Conservation (phyloP, 306 rosid genomes). For the Vigna nakashimae region DNA sequence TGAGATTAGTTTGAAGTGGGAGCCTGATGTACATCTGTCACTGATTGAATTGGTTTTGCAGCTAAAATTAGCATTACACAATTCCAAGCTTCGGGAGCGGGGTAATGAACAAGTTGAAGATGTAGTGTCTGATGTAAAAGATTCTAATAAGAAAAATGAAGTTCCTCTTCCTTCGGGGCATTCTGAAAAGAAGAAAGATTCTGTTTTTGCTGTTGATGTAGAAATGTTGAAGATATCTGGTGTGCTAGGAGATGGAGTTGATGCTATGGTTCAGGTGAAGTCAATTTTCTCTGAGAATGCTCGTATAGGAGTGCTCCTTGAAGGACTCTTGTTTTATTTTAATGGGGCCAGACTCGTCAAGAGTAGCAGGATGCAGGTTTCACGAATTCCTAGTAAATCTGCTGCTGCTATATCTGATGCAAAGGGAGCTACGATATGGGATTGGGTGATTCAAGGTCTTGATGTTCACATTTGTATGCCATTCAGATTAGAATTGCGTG, state of each 20-base stretch:
- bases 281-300: conserved; percentile 99
- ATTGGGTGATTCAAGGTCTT: conserved; percentile 94
- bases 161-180: conserved; percentile 54
- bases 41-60: conserved; percentile 77
- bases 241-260: conserved; percentile 93
- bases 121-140: conserved; percentile 45
- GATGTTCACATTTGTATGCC: conserved; percentile 88
- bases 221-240: conserved; percentile 84
- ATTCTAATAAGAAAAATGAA: conserved; percentile 59
- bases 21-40: conserved; percentile 85
- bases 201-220: conserved; percentile 87
- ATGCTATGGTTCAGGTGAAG: conserved; percentile 77
- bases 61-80: conserved; percentile 68
- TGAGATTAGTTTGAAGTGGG: conserved; percentile 84
- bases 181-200: conserved; percentile 71
- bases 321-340: conserved; percentile 75
- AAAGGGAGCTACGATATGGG: conserved; percentile 69
- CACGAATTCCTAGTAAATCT: conserved; percentile 81
- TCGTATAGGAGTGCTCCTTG: conserved; percentile 90
- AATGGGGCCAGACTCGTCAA: conserved; percentile 73
- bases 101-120: conserved; percentile 55
- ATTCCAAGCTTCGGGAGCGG: conserved; percentile 65
- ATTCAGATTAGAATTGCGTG: conserved; percentile 85
- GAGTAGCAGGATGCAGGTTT: conserved; percentile 94
- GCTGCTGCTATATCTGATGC: conserved; percentile 60